These are phyloP conservation scores for Wickerhamomyces sydowiorum DNA, from an alignment of 805 yeast genomes.

Conservation along the genomic window DNA sequence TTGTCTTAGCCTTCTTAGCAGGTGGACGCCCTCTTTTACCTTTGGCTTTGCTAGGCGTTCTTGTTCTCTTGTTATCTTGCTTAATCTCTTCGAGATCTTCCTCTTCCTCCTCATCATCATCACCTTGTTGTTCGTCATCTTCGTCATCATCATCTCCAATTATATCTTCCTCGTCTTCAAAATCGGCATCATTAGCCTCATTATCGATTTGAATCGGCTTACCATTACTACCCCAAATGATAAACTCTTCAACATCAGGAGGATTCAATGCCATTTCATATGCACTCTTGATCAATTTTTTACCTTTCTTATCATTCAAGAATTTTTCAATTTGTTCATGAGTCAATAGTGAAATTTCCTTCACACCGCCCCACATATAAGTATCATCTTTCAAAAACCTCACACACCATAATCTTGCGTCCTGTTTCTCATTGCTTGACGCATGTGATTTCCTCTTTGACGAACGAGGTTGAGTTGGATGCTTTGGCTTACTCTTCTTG, in stretches of 20 bases:
- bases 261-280: constrained; percentile 51
- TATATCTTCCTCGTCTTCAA: constrained; percentile 12
- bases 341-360: constrained; percentile 44
- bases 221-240: constrained; percentile 35
- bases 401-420: constrained; percentile 39
- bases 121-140: constrained; percentile 22
- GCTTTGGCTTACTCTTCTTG: constrained; percentile 43
- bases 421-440: constrained; percentile 1
- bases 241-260: constrained; percentile 40
- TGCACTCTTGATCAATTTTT: constrained; percentile 42
- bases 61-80: constrained; percentile 12
- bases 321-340: constrained; percentile 35
- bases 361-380: constrained; percentile 56
- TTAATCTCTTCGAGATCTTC: constrained; percentile 11
- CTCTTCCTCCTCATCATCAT: constrained; percentile 22
- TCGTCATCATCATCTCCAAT: constrained; percentile 24
- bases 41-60: constrained; percentile 7
- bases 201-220: constrained; percentile 29
- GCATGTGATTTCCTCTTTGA: constrained; percentile 5
- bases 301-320: constrained; percentile 32
- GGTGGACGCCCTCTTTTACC: constrained; percentile 7
- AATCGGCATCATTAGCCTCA: constrained; percentile 27
- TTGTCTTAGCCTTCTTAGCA: constrained; percentile 4
- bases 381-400: constrained; percentile 70
- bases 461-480: constrained; percentile 17